A percentile compares a stretch with the other conserved stretches of the same genome.
phyloP scores from a whole-genome alignment of 2,329 filamentous ascomycete species.

The Xylariaceae sp. region DNA sequence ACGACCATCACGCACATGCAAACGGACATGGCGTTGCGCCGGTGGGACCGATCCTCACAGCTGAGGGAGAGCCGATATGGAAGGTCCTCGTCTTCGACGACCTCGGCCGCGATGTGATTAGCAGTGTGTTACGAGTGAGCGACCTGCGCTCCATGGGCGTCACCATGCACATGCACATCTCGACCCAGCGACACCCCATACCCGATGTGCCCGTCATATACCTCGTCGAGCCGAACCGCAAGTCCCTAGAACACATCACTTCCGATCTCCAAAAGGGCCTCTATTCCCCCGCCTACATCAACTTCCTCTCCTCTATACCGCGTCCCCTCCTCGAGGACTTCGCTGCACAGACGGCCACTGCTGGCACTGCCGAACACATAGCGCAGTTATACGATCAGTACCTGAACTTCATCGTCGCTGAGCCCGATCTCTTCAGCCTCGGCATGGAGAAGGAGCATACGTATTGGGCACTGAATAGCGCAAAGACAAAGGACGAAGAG shows the following conservation, averaged over 20 bases:
- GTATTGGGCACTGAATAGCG: constrained; percentile 95
- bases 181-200: constrained; percentile 77
- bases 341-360: constrained; percentile 76
- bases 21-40: constrained; percentile 60
- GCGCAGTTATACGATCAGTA: constrained; percentile 95
- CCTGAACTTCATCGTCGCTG: constrained; percentile 92
- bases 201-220: constrained; percentile 96
- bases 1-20: constrained; percentile 60
- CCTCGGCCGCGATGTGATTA: constrained; percentile 87
- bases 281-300: constrained; percentile 92
- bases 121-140: constrained; percentile 88
- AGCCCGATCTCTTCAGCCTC: constrained; percentile 91
- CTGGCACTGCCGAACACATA: constrained; percentile 82
- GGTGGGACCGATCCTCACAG: constrained; percentile 73
- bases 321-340: constrained; percentile 91
- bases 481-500: constrained; percentile 82
- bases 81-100: constrained; percentile 96
- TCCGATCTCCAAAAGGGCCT: constrained; percentile 79
- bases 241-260: constrained; percentile 79
- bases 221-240: constrained; percentile 79
- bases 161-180: constrained; percentile 91
- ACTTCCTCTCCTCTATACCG: constrained; percentile 92
- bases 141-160: constrained; percentile 92
- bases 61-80: constrained; percentile 91
- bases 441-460: constrained; percentile 86